Base-by-base conservation (phyloP, 805 yeast genomes). In the Wickerhamomyces sydowiorum region DNA sequence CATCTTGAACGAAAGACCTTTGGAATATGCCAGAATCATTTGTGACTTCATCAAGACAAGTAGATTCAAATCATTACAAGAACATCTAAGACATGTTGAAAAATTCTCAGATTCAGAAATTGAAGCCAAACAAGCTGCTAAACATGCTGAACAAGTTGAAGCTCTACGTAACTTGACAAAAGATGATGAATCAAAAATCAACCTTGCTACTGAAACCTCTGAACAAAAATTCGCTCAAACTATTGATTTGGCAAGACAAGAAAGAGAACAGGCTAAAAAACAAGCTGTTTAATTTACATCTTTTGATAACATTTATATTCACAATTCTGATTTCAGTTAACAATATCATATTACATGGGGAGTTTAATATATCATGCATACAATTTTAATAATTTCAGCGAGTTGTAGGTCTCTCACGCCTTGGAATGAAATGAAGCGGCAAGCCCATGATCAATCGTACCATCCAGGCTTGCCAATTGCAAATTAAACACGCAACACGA, bases 1-100 rank as follows among this genome's bases (percentile, higher is more conserved):
- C 64, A 47, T 72, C 7, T 65, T 67, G 18, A 59, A 64, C 19
- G 75, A 70, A 42, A 57, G 59, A 48, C 73, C 73, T 12, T 34
- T 37, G 14, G 54, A 56, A 37, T 57, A 49, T 18, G 52, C 52
- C 4, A 44, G 44, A 35, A 37, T 48, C 31, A 37, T 47, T 38
- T 44, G 51, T 36, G 58, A 56, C 36, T 56, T 54, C 50, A 51
- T 56, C 47, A 56, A 54, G 46, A 32, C 42, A 22, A 45, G 46
- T 21, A 54, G 58, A 51, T 49, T 43, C 35, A 46, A 45, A 39
- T 32, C 41, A 3, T 41, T 50, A 12, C 51, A 50, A 40, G 43
- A 40, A 32, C 51, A 49, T 36, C 19, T 42, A 19, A 47, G 52
- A 40, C 17, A 40, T 19, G 15, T 27, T 20, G 27, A 23, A 15